These are phyloP conservation scores for Colletotrichum sidae DNA, from an alignment of 2,329 filamentous ascomycete genomes.

Conservation along the genomic window DNA sequence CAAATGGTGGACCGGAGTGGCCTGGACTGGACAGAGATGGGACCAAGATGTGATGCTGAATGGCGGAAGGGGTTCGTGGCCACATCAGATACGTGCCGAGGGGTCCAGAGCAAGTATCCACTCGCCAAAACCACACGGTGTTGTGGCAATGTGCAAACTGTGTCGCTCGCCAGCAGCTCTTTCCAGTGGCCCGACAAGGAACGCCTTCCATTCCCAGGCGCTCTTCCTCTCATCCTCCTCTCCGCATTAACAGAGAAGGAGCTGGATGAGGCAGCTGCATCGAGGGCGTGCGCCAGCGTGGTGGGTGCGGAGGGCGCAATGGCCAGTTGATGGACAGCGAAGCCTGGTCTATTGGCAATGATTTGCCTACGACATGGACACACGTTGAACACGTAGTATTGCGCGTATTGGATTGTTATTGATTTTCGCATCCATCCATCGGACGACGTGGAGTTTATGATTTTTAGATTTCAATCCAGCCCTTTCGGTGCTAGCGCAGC, in stretches of 20 bases:
- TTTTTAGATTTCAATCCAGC: background rate
- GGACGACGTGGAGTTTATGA: background rate
- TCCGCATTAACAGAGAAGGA: background rate
- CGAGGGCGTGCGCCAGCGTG: no score
- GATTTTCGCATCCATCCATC: constrained; percentile 1
- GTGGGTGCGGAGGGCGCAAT: no score
- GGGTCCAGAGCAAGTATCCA: no score
- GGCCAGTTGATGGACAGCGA: no score
- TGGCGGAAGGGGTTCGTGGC: background rate
- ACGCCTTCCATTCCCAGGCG: constrained; percentile 10
- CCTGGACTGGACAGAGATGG: constrained; percentile 10
- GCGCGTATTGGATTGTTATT: background rate
- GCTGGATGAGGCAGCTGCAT: no score
- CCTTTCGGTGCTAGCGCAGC: constrained; percentile 5
- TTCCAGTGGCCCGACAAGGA: background rate
- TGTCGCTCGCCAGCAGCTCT: constrained; percentile 1
- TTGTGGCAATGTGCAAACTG: background rate
- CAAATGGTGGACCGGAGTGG: background rate
- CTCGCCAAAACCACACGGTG: background rate
- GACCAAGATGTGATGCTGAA: background rate
- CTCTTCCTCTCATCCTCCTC: background rate
- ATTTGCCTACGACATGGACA: background rate
- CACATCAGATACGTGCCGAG: background rate
- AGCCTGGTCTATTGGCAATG: constrained; percentile 25
- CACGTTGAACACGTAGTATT: no score